Evolutionary conservation across 2,329 filamentous ascomycete species (phyloP).

Genomic region (Exophiala bonariae): DNA sequence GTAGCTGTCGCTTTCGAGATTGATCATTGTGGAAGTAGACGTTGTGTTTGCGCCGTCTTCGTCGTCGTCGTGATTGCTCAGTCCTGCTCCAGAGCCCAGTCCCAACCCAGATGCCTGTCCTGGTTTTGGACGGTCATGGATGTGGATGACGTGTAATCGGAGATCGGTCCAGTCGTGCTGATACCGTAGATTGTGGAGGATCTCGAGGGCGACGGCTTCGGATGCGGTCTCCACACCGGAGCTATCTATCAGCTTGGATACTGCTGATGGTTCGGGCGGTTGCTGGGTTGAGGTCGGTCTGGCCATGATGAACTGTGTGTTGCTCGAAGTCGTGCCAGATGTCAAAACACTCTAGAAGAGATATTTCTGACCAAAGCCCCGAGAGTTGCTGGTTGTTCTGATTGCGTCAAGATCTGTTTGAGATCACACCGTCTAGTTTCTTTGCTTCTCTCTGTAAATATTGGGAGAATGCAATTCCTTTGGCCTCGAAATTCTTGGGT

Average conservation of each 20-base stretch:
- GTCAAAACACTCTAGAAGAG: too few species aligned
- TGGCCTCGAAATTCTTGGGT: too few species aligned
- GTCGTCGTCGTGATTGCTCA: not conserved
- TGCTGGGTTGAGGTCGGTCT: not conserved
- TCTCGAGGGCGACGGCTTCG: slow-evolving; percentile 55
- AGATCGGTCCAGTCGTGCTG: slow-evolving; percentile 63
- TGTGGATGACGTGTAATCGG: slow-evolving; percentile 39
- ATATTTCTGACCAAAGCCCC: too few species aligned
- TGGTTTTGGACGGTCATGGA: slow-evolving; percentile 33
- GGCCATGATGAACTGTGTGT: too few species aligned
- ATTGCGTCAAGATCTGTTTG: too few species aligned
- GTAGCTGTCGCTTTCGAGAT: not conserved
- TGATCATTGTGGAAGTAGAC: too few species aligned
- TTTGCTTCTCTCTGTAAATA: too few species aligned
- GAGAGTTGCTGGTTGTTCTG: too few species aligned
- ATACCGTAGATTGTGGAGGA: slow-evolving; percentile 64
- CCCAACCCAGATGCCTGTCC: slow-evolving; percentile 13
- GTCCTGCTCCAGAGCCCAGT: not conserved
- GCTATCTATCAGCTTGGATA: slow-evolving; percentile 41
- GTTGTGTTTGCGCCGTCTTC: not conserved
- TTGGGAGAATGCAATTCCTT: too few species aligned
- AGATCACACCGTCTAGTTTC: too few species aligned
- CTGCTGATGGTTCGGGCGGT: slow-evolving; percentile 36
- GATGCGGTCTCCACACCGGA: slow-evolving; percentile 30
- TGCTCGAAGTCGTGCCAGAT: too few species aligned